Evolutionary conservation across 2,329 filamentous ascomycete genomes (phyloP).

Genomic region (Calonectria ilicicola): DNA sequence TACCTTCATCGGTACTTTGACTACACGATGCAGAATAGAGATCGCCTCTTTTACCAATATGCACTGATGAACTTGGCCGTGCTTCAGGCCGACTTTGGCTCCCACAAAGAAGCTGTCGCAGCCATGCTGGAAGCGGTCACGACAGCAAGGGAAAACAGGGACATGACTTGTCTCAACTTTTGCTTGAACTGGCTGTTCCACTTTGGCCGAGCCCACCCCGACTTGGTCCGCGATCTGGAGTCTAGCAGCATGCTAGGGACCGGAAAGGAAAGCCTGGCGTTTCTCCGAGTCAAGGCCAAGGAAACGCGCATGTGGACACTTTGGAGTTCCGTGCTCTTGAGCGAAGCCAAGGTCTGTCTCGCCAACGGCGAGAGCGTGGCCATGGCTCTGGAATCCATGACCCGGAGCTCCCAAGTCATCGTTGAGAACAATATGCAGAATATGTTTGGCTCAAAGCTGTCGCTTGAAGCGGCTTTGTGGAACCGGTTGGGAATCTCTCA

Average conservation of each 20-base stretch:
- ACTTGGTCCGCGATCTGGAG: conserved; percentile 76
- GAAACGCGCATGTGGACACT: conserved; percentile 89
- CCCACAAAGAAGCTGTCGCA: conserved; percentile 87
- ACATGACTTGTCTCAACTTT: conserved; percentile 93
- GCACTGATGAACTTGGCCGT: conserved; percentile 93
- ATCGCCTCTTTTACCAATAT: conserved; percentile 92
- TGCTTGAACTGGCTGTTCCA: conserved; percentile 96
- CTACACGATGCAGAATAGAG: conserved; percentile 88
- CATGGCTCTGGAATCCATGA: conserved; percentile 79
- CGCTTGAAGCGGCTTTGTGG: conserved; percentile 80
- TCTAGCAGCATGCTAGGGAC: conserved; percentile 80
- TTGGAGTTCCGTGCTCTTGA: conserved; percentile 84
- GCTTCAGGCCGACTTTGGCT: conserved; percentile 94
- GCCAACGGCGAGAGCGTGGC: conserved; percentile 75
- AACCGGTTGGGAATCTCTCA: conserved; percentile 75
- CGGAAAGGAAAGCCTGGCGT: conserved; percentile 84
- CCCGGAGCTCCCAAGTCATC: conserved; percentile 86
- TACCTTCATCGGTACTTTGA: conserved; percentile 95
- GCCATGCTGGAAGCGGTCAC: conserved; percentile 96
- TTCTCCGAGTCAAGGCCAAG: conserved; percentile 86
- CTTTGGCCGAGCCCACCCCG: conserved; percentile 87
- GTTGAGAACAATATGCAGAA: conserved; percentile 80
- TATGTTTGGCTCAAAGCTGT: conserved; percentile 79
- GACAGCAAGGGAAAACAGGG: conserved; percentile 93
- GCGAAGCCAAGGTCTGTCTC: conserved; percentile 85